Evolutionary conservation across 2,329 filamentous ascomycete genomes (phyloP), one percentile per base, ranked within the genome.

Genomic region (Colletotrichum magnum): DNA sequence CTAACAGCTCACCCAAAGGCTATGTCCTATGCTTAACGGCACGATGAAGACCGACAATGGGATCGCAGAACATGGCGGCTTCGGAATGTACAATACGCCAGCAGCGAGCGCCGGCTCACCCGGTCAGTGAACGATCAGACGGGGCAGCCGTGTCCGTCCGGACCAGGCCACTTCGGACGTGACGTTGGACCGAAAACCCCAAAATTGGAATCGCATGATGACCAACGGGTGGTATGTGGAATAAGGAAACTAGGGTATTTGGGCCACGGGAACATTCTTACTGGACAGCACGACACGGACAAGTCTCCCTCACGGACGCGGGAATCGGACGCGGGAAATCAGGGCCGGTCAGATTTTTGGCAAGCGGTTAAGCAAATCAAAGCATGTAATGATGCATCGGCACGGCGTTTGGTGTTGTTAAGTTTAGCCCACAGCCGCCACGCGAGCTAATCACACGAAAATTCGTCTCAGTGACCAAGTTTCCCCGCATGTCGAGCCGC

Each of bases 1-100:
- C 78, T 79, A 76, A 79, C 75, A 60, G 54, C 69, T 61, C 70
- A 68, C 68, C 64, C 26, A 78, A 86, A 94, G 91, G 79, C 88
- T 95, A 75, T 97, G 94, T 79, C 94, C 94, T 56, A 85, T 96
- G 79, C 90, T 97, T 71, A 97, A 97, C 78, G 94, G 94, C 60
- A 93, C 92, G 39, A 92, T 92, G 84, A 92, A 92, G 72, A 82
- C 84, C 47, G 86, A 88, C 73, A 87, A 86, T 71, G 83, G 83
- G 66, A 81, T 82, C n/a, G 82, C 83, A 45, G 88, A 89, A 71
- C 85, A 89, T 70, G 86, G 87, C 63, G 86, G 87, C 6, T 90
- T 90, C 78, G 88, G 88, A 67, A 85, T 87, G 63, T 87, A 87
- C 77, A 82, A 81, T 58, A 82, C 83, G 18, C 79, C 81, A 6